A percentile compares a stretch with the other conserved stretches of the same genome.
Evolutionary conservation across 2,329 filamentous ascomycete species (phyloP).

Genomic region (Stachybotrys chartarum): DNA sequence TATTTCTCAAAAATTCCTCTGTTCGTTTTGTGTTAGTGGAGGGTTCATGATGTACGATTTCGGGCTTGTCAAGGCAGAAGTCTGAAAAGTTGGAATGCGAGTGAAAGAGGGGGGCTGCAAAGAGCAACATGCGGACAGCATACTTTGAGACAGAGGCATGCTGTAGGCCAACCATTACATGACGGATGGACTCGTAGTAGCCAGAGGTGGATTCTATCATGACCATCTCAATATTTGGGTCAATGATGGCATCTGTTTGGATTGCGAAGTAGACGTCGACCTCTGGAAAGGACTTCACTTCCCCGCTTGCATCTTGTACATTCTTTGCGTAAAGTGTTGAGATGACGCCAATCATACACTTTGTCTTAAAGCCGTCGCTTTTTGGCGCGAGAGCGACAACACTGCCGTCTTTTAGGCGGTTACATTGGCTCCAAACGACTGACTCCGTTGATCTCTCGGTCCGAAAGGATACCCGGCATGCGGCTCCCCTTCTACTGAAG

Average conservation of each 20-base stretch:
- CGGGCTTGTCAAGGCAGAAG: no score
- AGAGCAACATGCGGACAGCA: constrained; percentile 19
- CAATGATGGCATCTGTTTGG: constrained; percentile 52
- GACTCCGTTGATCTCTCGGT: constrained; percentile 55
- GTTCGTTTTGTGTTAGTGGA: neutral
- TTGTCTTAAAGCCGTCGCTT: constrained; percentile 53
- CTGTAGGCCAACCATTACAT: constrained; percentile 69
- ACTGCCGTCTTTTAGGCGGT: constrained; percentile 43
- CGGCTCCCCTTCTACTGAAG: constrained; percentile 54
- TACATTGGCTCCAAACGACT: constrained; percentile 56
- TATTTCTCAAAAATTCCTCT: constrained; percentile 50
- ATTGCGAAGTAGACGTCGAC: constrained; percentile 70
- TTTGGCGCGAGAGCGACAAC: constrained; percentile 38
- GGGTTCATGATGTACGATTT: neutral
- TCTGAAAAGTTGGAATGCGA: neutral
- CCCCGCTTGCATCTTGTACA: neutral
- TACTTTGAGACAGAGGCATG: constrained; percentile 46
- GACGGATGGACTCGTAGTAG: constrained; percentile 71
- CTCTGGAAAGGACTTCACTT: neutral
- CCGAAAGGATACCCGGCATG: constrained; percentile 64
- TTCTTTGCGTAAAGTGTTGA: constrained; percentile 26
- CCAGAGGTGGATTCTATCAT: constrained; percentile 72
- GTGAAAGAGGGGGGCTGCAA: neutral
- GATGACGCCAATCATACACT: constrained; percentile 65
- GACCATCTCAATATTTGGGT: constrained; percentile 61